Percentiles rank a stretch among this genome's conserved stretches.
Conservation (phyloP, 2,329 filamentous ascomycete genomes). For the Xylariaceae sp. region DNA sequence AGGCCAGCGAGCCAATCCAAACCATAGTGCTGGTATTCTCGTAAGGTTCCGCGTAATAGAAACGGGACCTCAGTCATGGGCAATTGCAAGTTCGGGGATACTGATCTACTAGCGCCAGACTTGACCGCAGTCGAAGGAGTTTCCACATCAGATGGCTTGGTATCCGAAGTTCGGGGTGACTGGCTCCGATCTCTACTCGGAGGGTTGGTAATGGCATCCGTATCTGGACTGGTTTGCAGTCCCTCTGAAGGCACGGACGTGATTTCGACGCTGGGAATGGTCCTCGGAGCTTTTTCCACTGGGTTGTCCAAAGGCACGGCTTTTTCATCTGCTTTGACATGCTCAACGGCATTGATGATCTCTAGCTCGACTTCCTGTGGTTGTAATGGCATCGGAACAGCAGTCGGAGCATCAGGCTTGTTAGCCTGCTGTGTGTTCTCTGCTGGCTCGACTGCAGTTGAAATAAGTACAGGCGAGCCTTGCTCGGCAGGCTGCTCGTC, state of each 20-base stretch:
- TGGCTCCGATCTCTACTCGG: slow-evolving; percentile 42
- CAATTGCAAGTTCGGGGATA: slow-evolving; percentile 29
- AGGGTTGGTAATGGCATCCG: slow-evolving; percentile 38
- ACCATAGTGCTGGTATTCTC: slow-evolving; percentile 96
- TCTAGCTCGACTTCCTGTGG: slow-evolving; percentile 20
- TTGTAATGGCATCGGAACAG: slow-evolving; percentile 14
- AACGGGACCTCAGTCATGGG: slow-evolving; percentile 73
- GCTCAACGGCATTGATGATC: slow-evolving; percentile 19
- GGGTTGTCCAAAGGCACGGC: slow-evolving; percentile 1
- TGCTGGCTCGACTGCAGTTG: slow-evolving; percentile 4
- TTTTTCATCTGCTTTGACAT: slow-evolving; percentile 8
- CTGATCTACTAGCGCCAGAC: slow-evolving; percentile 30
- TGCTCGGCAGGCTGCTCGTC: neutral
- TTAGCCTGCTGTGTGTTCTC: slow-evolving; percentile 13
- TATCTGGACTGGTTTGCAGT: slow-evolving; percentile 37
- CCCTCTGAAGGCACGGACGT: slow-evolving; percentile 17
- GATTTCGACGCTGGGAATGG: slow-evolving; percentile 1
- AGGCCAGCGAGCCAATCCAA: slow-evolving; percentile 93
- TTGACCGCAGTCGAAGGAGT: slow-evolving; percentile 36
- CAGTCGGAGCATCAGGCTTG: slow-evolving; percentile 11
- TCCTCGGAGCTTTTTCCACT: slow-evolving; percentile 1
- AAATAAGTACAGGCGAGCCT: neutral
- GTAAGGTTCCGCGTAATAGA: slow-evolving; percentile 78
- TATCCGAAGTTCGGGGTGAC: slow-evolving; percentile 46
- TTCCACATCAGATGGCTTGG: slow-evolving; percentile 47